These are phyloP conservation scores for Claviceps sp. DNA, from an alignment of 2,329 filamentous ascomycete genomes.

Conservation along the genomic window DNA sequence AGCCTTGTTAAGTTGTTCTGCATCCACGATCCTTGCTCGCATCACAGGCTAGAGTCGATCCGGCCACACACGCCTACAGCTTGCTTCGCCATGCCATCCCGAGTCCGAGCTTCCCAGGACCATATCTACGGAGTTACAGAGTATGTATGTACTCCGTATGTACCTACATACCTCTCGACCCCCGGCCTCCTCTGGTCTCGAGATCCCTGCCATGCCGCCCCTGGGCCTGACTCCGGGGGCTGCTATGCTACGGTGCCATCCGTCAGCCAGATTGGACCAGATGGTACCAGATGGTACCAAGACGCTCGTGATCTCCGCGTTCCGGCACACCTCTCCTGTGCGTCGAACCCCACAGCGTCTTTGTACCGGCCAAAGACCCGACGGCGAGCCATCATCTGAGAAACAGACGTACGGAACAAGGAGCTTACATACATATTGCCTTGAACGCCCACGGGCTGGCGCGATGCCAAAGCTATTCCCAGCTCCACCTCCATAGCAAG, in stretches of 20 bases:
- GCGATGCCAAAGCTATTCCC: constrained; percentile 4
- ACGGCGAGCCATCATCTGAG: constrained; percentile 1
- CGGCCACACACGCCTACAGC: not conserved
- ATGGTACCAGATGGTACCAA: not conserved
- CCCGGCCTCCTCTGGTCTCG: constrained; percentile 1
- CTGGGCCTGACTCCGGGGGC: not conserved
- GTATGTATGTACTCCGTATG: too few species aligned
- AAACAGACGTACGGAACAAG: not conserved
- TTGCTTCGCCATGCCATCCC: not conserved
- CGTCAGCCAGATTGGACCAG: constrained; percentile 4
- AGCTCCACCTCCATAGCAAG: constrained; percentile 1
- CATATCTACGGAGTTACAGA: too few species aligned
- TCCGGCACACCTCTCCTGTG: constrained; percentile 1
- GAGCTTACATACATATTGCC: not conserved
- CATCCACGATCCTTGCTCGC: not conserved
- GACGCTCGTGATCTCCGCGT: not conserved
- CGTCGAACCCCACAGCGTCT: constrained; percentile 3
- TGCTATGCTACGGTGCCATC: constrained; percentile 1
- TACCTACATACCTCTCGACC: too few species aligned
- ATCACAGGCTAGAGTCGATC: not conserved
- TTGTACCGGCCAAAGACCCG: not conserved
- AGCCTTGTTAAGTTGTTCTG: not conserved
- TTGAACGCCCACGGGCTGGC: not conserved
- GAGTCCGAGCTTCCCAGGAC: constrained; percentile 3
- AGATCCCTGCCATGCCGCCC: constrained; percentile 4